Evolutionary conservation across 371 early-diverging fungal genomes (phyloP), one percentile per base, ranked within the genome.

Genomic region (Entomophthora muscae): DNA sequence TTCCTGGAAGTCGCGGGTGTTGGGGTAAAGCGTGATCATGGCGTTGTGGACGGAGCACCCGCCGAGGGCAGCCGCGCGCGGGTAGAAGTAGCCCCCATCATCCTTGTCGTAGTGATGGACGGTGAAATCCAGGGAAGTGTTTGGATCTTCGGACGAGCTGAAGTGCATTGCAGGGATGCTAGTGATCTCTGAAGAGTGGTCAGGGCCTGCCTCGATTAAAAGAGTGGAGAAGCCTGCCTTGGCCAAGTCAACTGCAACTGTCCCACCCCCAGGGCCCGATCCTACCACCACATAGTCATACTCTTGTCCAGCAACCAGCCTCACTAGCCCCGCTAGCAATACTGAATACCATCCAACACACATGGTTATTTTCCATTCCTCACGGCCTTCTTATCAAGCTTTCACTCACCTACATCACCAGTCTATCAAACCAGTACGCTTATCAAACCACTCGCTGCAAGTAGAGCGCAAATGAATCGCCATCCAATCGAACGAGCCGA

Each of bases 241-340:
- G 17, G 63, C 63, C 29, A 63, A 31, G 30, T 30, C 30, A 1
- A 31, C 24, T 12, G 63, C 63, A 10, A 29, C 21, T 1, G 29
- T 29, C 1, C 52, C 28, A 30, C 63, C 63, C 1, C 24, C 52
- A 1, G 63, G 10, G 22, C 63, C 63, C 1, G 27, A 31, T 21
- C 63, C 63, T 31, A 63, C 63, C 22, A 63, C 63, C 1, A 63
- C 32, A n/a, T 63, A 63, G 31, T 63, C 63, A 22, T 61, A 59
- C 28, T 26, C 57, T 26, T n/a, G n/a, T n/a, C n/a, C n/a, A n/a
- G n/a, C n/a, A n/a, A n/a, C n/a, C n/a, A n/a, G n/a, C n/a, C n/a
- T n/a, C n/a, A n/a, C n/a, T n/a, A n/a, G n/a, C n/a, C n/a, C n/a
- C n/a, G n/a, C n/a, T n/a, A n/a, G n/a, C n/a, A n/a, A n/a, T n/a